Evolutionary conservation across 805 yeast species (phyloP), one percentile per base, ranked within the genome.

Genomic region (Nakazawaea ambrosiae): DNA sequence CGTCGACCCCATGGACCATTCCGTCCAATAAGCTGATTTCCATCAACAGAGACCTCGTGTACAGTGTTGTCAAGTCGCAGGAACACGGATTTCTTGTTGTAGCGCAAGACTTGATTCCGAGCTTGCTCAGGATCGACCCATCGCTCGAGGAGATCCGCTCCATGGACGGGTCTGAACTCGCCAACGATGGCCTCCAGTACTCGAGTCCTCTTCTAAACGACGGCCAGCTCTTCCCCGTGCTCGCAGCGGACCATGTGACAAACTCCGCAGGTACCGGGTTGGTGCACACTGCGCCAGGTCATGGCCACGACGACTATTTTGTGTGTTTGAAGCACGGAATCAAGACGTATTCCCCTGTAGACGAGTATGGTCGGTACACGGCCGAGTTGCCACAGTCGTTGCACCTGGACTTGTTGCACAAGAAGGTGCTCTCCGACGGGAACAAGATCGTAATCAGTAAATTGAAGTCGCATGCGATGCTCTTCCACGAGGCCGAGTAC

Each of bases 1-100:
- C 99, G 0, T 89, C 96, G 1, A 92, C 98, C 1, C 97, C 98
- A 0, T 92, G 99, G 99, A 92, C 99, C 0, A 66, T 92, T 23
- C 84, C 86, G 4, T 80, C 96, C 0, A 92, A 92, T 53, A 68
- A 71, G 44, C 97, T 97, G 0, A 75, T 92, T 30, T 80, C 92
- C 31, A 68, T 82, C 29, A 77, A 86, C 49, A 58, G 73, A 20
- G 58, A 66, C 1, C 61, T 84, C 39, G 52, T 56, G 0, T 92
- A 92, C 53, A 1, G 45, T 82, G 10, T 55, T 75, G 4, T 48
- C 53, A 23, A 44, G 55, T 48, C 58, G 1, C 43, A 40, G 0
- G 44, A 49, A 1, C 54, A 56, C 11, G 82, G 35, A 16, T 9
- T 75, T 7, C 41, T 84, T 2, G 50, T 90, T 6, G 82, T 86